These are phyloP conservation scores for Verticillium nonalfalfae DNA, from an alignment of 2,329 filamentous ascomycete species.

Conservation along the genomic window DNA sequence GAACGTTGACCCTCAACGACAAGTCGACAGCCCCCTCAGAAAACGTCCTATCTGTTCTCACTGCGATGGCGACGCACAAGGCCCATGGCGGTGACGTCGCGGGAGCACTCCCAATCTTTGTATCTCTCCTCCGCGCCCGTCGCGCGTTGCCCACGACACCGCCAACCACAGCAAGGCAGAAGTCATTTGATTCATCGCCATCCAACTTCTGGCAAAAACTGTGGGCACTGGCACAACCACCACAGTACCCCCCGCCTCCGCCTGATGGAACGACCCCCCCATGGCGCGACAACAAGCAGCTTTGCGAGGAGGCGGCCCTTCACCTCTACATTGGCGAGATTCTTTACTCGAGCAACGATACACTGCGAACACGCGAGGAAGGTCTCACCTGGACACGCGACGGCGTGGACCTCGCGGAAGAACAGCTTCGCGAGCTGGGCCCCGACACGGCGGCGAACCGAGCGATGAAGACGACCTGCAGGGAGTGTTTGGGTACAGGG, in stretches of 20 bases:
- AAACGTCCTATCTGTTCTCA: slow-evolving; percentile 71
- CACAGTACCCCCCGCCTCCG: slow-evolving; percentile 64
- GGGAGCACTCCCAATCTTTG: slow-evolving; percentile 72
- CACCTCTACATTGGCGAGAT: slow-evolving; percentile 94
- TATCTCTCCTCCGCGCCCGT: slow-evolving; percentile 76
- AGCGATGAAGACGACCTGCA: slow-evolving; percentile 51
- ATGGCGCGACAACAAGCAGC: slow-evolving; percentile 54
- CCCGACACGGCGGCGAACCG: neutral
- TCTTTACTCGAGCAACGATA: slow-evolving; percentile 62
- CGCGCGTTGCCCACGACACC: slow-evolving; percentile 46
- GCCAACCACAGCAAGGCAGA: slow-evolving; percentile 11
- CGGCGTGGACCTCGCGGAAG: slow-evolving; percentile 74
- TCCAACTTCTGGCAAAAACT: slow-evolving; percentile 6
- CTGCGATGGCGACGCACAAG: slow-evolving; percentile 71
- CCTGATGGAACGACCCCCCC: slow-evolving; percentile 64
- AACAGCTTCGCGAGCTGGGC: slow-evolving; percentile 47
- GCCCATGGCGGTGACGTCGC: slow-evolving; percentile 62
- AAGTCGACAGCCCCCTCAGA: slow-evolving; percentile 52
- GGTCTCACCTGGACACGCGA: slow-evolving; percentile 88
- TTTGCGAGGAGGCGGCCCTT: slow-evolving; percentile 79
- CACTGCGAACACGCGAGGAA: slow-evolving; percentile 45
- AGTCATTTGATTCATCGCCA: neutral
- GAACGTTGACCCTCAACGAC: slow-evolving; percentile 60
- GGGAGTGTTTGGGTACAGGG: slow-evolving; percentile 69
- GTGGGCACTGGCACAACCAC: slow-evolving; percentile 28